Conservation (phyloP, 805 yeast species). For the Ogataea corticis region DNA sequence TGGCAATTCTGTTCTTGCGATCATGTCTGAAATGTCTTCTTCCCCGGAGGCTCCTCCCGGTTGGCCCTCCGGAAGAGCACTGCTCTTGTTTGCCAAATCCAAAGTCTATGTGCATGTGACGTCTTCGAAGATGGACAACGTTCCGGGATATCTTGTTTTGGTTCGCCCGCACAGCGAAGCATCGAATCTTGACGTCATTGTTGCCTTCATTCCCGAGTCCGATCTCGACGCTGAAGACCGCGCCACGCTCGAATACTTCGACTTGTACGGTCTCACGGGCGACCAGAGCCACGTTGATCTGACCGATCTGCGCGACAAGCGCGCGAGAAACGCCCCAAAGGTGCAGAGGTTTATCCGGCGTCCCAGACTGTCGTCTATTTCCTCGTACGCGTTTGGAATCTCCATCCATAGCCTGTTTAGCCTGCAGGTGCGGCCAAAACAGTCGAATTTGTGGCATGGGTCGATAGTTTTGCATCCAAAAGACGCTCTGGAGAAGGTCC, state of each 20-base stretch:
- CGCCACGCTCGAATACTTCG: conserved; percentile 38
- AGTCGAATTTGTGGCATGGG: conserved; percentile 90
- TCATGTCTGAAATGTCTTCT: no score
- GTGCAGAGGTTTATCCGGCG: conserved; percentile 43
- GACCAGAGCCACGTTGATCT: conserved; percentile 23
- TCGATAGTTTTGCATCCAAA: conserved; percentile 74
- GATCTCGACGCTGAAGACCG: conserved; percentile 32
- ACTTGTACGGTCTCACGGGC: conserved; percentile 39
- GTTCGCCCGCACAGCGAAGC: conserved; percentile 50
- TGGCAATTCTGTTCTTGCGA: no score
- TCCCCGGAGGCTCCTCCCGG: no score
- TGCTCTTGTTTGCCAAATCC: conserved; percentile 55
- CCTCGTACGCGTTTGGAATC: conserved; percentile 70
- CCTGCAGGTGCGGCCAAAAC: conserved; percentile 80
- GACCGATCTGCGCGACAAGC: no score
- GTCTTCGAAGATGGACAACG: conserved; percentile 67
- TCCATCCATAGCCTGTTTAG: conserved; percentile 66
- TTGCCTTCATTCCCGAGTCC: conserved; percentile 72
- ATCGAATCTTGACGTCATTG: conserved; percentile 53
- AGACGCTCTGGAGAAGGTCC: conserved; percentile 60
- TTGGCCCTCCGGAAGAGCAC: conserved; percentile 43
- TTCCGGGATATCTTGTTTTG: conserved; percentile 74
- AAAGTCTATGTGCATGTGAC: conserved; percentile 87
- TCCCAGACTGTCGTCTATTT: conserved; percentile 52
- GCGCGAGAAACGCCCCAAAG: conserved; percentile 27